Evolutionary conservation across 345 rosid species (phyloP).

Genomic region (Eucalyptus regnans): DNA sequence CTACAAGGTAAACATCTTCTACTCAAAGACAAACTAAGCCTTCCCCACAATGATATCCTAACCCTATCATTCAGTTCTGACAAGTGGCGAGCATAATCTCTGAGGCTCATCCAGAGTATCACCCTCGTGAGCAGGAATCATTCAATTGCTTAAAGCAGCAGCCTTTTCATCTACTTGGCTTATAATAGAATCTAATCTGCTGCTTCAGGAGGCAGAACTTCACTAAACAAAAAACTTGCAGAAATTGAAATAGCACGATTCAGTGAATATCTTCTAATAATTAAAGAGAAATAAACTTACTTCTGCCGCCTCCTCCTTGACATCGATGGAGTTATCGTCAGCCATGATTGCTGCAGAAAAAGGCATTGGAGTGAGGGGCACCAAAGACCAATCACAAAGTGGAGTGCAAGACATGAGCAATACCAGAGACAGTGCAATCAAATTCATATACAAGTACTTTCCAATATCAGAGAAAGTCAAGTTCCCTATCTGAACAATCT

Average conservation of each 20-base stretch:
- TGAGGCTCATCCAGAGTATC: neutral
- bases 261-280: neutral
- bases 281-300: slow-evolving; percentile 4
- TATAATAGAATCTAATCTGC: neutral
- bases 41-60: neutral
- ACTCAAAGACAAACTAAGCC: neutral
- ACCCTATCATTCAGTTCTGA: neutral
- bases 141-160: neutral
- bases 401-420: neutral
- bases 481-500: neutral
- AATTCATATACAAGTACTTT: neutral
- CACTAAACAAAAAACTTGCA: neutral
- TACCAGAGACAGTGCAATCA: neutral
- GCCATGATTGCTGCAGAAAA: slow-evolving; percentile 20
- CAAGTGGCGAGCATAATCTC: neutral
- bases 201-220: neutral
- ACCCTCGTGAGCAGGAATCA: neutral
- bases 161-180: neutral
- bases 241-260: neutral
- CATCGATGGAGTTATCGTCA: slow-evolving; percentile 25
- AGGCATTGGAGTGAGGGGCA: neutral
- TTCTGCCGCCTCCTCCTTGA: slow-evolving; percentile 46
- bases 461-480: neutral
- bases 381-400: neutral
- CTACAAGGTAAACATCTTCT: neutral